phyloP scores from a whole-genome alignment of 2,329 filamentous ascomycete species.

The Akanthomyces muscarius region DNA sequence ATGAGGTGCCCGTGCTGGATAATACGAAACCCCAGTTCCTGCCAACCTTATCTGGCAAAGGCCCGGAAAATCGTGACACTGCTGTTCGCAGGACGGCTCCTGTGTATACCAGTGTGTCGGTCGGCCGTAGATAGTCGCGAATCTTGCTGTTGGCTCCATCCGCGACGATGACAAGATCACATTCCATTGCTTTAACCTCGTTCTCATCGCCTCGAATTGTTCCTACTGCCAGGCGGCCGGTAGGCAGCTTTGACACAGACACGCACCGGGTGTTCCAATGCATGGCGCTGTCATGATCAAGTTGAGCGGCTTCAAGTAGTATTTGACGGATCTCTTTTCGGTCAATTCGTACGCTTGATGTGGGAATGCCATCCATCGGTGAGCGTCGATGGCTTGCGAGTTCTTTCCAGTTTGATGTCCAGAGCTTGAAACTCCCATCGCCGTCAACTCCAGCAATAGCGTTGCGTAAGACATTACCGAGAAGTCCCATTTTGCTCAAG shows the following conservation, averaged over 20 bases:
- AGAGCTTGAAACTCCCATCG: constrained; percentile 36
- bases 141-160: constrained; percentile 43
- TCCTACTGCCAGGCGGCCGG: constrained; percentile 25
- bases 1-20: constrained; percentile 35
- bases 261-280: constrained; percentile 28
- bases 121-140: constrained; percentile 34
- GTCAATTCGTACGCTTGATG: constrained; percentile 34
- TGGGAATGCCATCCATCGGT: constrained; percentile 32
- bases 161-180: constrained; percentile 42
- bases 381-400: constrained; percentile 30
- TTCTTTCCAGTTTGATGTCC: constrained; percentile 35
- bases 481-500: constrained; percentile 36
- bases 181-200: constrained; percentile 24
- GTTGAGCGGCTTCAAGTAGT: constrained; percentile 28
- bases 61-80: constrained; percentile 32
- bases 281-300: constrained; percentile 20
- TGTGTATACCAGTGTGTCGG: constrained; percentile 36
- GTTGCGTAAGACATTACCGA: constrained; percentile 31
- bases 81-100: constrained; percentile 39
- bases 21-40: constrained; percentile 40
- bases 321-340: constrained; percentile 33
- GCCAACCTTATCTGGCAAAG: constrained; percentile 31
- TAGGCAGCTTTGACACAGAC: constrained; percentile 22
- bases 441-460: constrained; percentile 30
- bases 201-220: constrained; percentile 16